phyloP scores from a whole-genome alignment of 2,329 filamentous ascomycete genomes.

The Apiospora kogelbergensis region DNA sequence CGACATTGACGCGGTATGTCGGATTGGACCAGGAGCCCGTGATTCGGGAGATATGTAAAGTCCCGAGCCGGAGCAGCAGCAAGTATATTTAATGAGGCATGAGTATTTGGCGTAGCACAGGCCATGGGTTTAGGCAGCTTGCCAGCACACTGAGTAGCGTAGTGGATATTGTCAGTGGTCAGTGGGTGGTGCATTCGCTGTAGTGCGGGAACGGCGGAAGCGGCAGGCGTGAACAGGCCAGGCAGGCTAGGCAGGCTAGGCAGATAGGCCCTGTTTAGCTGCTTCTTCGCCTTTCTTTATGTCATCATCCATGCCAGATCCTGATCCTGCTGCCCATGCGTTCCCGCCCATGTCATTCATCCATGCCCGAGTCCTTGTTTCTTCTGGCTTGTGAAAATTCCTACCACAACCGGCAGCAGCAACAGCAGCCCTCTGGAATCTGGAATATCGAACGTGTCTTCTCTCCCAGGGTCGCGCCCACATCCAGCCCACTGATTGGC shows the following conservation, averaged over 20 bases:
- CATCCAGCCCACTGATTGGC: not conserved
- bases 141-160: not conserved
- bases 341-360: not conserved
- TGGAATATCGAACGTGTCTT: conserved; percentile 4
- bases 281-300: not conserved
- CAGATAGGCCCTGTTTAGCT: not conserved
- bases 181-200: not conserved
- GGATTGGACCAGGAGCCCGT: not conserved
- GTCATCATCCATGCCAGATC: conserved; percentile 4
- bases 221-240: not conserved
- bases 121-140: not conserved
- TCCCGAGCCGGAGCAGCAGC: not conserved
- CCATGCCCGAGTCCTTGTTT: not conserved
- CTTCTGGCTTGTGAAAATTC: conserved; percentile 7
- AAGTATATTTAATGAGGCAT: not conserved
- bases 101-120: not conserved
- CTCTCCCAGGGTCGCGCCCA: not conserved
- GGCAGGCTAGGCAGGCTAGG: too few relatives aligned
- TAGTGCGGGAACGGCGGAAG: not conserved
- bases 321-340: not conserved
- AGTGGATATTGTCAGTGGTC: not conserved
- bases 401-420: not conserved
- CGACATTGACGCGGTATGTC: not conserved
- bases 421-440: not conserved
- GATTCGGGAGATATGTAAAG: not conserved